Percentiles rank a stretch among this genome's conserved stretches.
Evolutionary conservation across 1,284 basidiomycete genomes (phyloP).

Genomic region (Moesziomyces parantarcticus): DNA sequence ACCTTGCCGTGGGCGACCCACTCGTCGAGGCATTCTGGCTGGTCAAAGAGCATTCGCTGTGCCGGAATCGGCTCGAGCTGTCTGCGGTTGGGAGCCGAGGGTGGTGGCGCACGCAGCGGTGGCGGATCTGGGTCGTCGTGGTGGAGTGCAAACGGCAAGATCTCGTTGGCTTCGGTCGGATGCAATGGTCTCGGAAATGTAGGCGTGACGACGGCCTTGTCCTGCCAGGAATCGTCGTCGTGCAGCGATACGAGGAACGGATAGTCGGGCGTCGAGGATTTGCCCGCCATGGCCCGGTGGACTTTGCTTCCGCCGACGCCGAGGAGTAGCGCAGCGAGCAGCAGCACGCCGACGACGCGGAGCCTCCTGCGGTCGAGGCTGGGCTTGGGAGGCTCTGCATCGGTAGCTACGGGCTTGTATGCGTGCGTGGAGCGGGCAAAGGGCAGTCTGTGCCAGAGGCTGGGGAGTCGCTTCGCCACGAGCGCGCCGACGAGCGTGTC

Average conservation of each 20-base stretch:
- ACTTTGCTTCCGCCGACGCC: conserved; percentile 13
- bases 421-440: conserved; percentile 1
- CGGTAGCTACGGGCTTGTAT: conserved; percentile 14
- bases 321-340: conserved; percentile 26
- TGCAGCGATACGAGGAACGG: conserved; percentile 11
- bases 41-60: conserved; percentile 18
- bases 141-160: conserved; percentile 32
- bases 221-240: conserved; percentile 35
- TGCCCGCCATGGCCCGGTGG: neutral
- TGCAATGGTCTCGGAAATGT: conserved; percentile 21
- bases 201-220: conserved; percentile 19
- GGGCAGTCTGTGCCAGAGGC: conserved; percentile 17
- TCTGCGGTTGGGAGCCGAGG: conserved; percentile 17
- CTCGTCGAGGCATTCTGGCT: conserved; percentile 22
- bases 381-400: neutral
- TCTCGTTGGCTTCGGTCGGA: conserved; percentile 10
- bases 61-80: conserved; percentile 26
- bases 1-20: conserved; percentile 30
- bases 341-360: conserved; percentile 12
- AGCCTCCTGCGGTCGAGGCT: conserved; percentile 5
- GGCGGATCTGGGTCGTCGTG: conserved; percentile 10
- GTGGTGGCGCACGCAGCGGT: conserved; percentile 3
- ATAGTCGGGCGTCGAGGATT: neutral
- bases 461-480: conserved; percentile 14
- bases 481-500: conserved; percentile 19